Percentiles rank a stretch among this genome's conserved stretches.
Evolutionary conservation across 495 filamentous ascomycete genomes (phyloP).

Genomic region (Friedmanniomyces endolithicus): DNA sequence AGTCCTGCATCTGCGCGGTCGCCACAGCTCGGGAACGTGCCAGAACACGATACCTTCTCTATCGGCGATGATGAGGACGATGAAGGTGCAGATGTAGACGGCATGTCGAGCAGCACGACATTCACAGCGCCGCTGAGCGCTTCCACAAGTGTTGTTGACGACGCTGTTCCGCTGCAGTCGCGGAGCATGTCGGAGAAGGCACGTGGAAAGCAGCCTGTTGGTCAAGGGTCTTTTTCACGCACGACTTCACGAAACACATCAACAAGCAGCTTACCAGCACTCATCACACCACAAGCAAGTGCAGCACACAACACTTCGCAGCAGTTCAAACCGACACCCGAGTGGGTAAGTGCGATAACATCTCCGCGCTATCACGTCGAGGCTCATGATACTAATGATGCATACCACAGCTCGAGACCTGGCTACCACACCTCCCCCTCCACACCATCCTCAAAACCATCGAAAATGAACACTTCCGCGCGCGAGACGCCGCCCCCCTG

Average conservation of each 20-base stretch:
- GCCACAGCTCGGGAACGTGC: constrained; percentile 59
- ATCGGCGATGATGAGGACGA: constrained; percentile 79
- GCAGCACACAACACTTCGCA: constrained; percentile 30
- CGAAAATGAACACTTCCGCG: constrained; percentile 36
- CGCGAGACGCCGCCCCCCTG: constrained; percentile 30
- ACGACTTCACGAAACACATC: constrained; percentile 92
- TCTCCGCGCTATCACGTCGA: not conserved
- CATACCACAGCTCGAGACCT: constrained; percentile 64
- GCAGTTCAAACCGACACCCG: constrained; percentile 63
- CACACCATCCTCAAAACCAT: constrained; percentile 57
- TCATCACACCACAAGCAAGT: constrained; percentile 43
- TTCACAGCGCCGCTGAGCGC: constrained; percentile 6
- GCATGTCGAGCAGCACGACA: not conserved
- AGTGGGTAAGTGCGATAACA: constrained; percentile 45
- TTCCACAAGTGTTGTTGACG: constrained; percentile 41
- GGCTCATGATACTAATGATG: constrained; percentile 13
- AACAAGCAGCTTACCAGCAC: constrained; percentile 63
- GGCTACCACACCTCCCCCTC: constrained; percentile 83
- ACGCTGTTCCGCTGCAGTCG: constrained; percentile 76
- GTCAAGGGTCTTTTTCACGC: constrained; percentile 67
- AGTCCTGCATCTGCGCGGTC: constrained; percentile 50
- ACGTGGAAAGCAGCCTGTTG: constrained; percentile 89
- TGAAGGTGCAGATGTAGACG: constrained; percentile 45
- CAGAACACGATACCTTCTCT: constrained; percentile 72
- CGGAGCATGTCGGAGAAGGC: constrained; percentile 98